Evolutionary conservation across 2,329 filamentous ascomycete species (phyloP).

Genomic region (Tolypocladium ophioglossoides): DNA sequence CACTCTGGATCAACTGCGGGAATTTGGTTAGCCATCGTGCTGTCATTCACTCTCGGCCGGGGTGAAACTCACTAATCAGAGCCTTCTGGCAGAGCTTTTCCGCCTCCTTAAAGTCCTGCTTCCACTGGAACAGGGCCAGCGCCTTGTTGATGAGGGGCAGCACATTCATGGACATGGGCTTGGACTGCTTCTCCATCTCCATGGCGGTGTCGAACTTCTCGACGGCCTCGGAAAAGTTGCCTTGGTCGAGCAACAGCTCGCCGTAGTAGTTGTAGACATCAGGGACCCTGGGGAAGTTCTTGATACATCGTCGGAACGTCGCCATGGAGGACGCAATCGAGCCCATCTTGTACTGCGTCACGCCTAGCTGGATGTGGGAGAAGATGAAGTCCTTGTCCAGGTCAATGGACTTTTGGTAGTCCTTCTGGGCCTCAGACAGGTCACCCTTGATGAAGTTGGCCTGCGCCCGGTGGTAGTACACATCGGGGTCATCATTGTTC

Average conservation of each 20-base stretch:
- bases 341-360: constrained; percentile 99
- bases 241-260: constrained; percentile 90
- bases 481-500: constrained; percentile 84
- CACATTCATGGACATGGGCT: constrained; percentile 94
- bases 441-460: constrained; percentile 96
- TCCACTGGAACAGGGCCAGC: constrained; percentile 94
- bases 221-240: constrained; percentile 89
- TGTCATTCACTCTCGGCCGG: not conserved
- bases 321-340: constrained; percentile 97
- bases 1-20: constrained; percentile 85
- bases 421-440: constrained; percentile 86
- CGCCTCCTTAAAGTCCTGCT: constrained; percentile 88
- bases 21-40: constrained; percentile 22
- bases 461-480: constrained; percentile 98
- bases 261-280: constrained; percentile 99
- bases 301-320: constrained; percentile 92
- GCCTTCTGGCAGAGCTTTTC: constrained; percentile 97
- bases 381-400: constrained; percentile 95
- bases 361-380: constrained; percentile 97
- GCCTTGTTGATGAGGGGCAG: constrained; percentile 98
- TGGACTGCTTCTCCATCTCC: constrained; percentile 92
- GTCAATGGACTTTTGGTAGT: constrained; percentile 99
- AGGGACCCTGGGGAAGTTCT: constrained; percentile 94
- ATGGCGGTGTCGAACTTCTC: constrained; percentile 98
- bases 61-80: constrained; percentile 66